Percentiles rank a stretch among this genome's conserved stretches.
These are phyloP conservation scores for Talaromyces sp. DNA, from an alignment of 2,329 filamentous ascomycete genomes.

Conservation along the genomic window DNA sequence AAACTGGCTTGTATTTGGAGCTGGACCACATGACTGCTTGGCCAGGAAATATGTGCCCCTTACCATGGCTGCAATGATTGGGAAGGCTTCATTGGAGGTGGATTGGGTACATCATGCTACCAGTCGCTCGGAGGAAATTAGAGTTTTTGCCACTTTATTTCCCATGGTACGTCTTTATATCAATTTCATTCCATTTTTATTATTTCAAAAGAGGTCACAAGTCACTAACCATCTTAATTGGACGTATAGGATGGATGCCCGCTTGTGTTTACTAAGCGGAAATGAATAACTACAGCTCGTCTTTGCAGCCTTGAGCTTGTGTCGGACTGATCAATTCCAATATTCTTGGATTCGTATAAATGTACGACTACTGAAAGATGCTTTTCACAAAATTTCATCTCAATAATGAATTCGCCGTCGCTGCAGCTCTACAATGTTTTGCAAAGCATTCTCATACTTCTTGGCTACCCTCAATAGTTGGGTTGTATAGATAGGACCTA, in stretches of 20 bases:
- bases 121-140: constrained; percentile 81
- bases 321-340: too few relatives aligned
- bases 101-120: constrained; percentile 90
- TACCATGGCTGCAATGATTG: constrained; percentile 82
- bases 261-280: constrained; percentile 59
- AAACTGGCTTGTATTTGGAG: constrained; percentile 96
- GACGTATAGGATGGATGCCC: constrained; percentile 70
- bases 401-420: too few relatives aligned
- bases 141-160: constrained; percentile 97
- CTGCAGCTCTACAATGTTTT: too few relatives aligned
- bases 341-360: too few relatives aligned
- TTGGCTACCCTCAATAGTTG: too few relatives aligned
- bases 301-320: too few relatives aligned
- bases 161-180: constrained; percentile 64
- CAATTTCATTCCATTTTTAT: neutral
- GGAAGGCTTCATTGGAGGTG: constrained; percentile 78
- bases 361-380: too few relatives aligned
- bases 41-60: constrained; percentile 86
- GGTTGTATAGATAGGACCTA: too few relatives aligned
- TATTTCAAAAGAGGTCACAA: neutral
- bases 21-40: constrained; percentile 91
- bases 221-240: constrained; percentile 13
- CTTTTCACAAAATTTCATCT: too few relatives aligned
- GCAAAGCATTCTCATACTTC: too few relatives aligned
- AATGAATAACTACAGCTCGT: constrained; percentile 18